Evolutionary conservation across 2,329 filamentous ascomycete genomes (phyloP).

Genomic region (Talaromyces piceae): DNA sequence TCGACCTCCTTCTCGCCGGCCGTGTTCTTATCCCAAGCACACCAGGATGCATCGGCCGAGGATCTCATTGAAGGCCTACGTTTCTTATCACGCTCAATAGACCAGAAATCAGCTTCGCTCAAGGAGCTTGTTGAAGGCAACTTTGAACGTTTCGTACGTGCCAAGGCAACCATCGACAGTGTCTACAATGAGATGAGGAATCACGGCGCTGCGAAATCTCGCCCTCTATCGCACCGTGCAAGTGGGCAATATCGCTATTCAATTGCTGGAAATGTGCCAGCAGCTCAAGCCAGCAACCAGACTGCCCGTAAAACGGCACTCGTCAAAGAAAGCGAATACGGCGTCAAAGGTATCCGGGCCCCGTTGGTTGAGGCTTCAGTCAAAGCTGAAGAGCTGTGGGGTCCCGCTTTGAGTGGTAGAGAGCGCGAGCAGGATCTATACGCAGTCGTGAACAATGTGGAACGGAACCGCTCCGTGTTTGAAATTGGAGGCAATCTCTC

Average conservation of each 20-base stretch:
- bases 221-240: slow-evolving; percentile 56
- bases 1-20: slow-evolving; percentile 93
- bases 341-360: slow-evolving; percentile 76
- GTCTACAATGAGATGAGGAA: slow-evolving; percentile 93
- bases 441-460: slow-evolving; percentile 64
- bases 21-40: slow-evolving; percentile 85
- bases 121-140: slow-evolving; percentile 97
- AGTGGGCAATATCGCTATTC: slow-evolving; percentile 47
- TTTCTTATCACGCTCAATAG: slow-evolving; percentile 81
- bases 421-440: slow-evolving; percentile 87
- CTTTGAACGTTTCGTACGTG: slow-evolving; percentile 95
- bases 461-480: slow-evolving; percentile 72
- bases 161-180: slow-evolving; percentile 96
- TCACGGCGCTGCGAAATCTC: slow-evolving; percentile 53
- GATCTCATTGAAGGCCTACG: slow-evolving; percentile 75
- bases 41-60: slow-evolving; percentile 76
- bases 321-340: slow-evolving; percentile 86
- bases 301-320: slow-evolving; percentile 82
- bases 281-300: slow-evolving; percentile 29
- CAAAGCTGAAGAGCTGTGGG: slow-evolving; percentile 97
- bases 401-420: slow-evolving; percentile 79
- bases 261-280: slow-evolving; percentile 32
- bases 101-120: slow-evolving; percentile 93
- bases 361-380: slow-evolving; percentile 83
- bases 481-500: slow-evolving; percentile 70